These are phyloP conservation scores for Odonthalia washingtoniensis DNA, from an alignment of 31 red algal species.

Conservation along the genomic window DNA sequence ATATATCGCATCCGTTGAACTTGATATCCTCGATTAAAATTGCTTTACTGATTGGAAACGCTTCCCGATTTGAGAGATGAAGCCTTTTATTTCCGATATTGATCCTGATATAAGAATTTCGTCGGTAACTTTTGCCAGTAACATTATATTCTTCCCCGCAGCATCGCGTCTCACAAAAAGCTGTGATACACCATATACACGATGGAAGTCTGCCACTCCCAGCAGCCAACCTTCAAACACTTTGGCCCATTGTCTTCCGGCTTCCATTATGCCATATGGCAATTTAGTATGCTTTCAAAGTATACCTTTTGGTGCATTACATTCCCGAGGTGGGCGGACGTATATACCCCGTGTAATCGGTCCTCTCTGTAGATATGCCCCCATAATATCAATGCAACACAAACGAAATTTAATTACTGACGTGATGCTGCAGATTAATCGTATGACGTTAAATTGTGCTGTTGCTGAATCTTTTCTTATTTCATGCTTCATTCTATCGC, in stretches of 20 bases:
- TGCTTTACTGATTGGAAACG: no score
- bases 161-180: background rate
- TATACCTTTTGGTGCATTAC: background rate
- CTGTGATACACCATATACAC: background rate
- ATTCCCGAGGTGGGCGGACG: slow-evolving; percentile 11
- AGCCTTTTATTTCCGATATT: no score
- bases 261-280: background rate
- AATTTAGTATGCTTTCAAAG: background rate
- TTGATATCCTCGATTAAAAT: no score
- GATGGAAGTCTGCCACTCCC: background rate
- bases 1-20: no score
- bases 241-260: slow-evolving; percentile 12
- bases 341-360: slow-evolving; percentile 29
- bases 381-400: background rate
- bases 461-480: slow-evolving; percentile 15
- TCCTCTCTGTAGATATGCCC: slow-evolving; percentile 17
- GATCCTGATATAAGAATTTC: background rate
- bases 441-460: slow-evolving; percentile 14
- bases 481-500: background rate
- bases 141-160: background rate
- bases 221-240: background rate
- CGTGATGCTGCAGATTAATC: background rate
- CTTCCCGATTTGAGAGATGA: no score
- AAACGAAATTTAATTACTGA: background rate
- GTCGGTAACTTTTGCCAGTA: background rate